These are phyloP conservation scores for Leccinum longicurvipes DNA, from an alignment of 768 basidiomycete species.

Conservation along the genomic window DNA sequence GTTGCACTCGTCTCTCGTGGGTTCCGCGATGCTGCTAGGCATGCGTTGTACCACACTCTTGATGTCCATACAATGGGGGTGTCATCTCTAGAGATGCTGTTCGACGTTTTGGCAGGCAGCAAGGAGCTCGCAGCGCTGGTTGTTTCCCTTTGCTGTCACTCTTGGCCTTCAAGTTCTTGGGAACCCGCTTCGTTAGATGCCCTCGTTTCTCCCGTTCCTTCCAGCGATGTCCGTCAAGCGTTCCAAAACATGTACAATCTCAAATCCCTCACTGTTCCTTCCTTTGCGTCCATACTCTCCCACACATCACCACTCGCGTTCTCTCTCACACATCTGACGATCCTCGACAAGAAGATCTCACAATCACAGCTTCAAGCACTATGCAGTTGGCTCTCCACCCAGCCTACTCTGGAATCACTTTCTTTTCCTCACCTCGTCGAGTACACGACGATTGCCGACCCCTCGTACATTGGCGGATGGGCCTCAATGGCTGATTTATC, in stretches of 20 bases:
- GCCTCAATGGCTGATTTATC: neutral
- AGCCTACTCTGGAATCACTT: slow-evolving; percentile 25
- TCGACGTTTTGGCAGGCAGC: slow-evolving; percentile 16
- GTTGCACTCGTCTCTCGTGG: slow-evolving; percentile 25
- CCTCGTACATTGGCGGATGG: slow-evolving; percentile 12
- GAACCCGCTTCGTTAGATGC: slow-evolving; percentile 5
- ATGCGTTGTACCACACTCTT: slow-evolving; percentile 21
- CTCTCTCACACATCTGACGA: slow-evolving; percentile 23
- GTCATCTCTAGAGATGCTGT: slow-evolving; percentile 16
- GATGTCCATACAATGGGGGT: slow-evolving; percentile 16
- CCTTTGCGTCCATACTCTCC: slow-evolving; percentile 23
- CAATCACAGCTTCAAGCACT: slow-evolving; percentile 20
- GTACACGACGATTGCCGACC: neutral
- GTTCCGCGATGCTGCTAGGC: slow-evolving; percentile 21
- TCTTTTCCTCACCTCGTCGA: slow-evolving; percentile 27
- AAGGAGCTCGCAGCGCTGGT: slow-evolving; percentile 24
- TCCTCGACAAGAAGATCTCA: slow-evolving; percentile 26
- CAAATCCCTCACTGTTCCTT: slow-evolving; percentile 24
- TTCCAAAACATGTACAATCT: slow-evolving; percentile 31
- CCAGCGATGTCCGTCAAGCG: slow-evolving; percentile 21
- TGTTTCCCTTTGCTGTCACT: slow-evolving; percentile 20
- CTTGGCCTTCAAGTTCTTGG: slow-evolving; percentile 18
- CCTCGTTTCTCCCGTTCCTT: slow-evolving; percentile 5
- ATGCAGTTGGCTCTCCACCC: slow-evolving; percentile 23
- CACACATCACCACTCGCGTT: slow-evolving; percentile 18